Base-by-base conservation (phyloP, 306 rosid genomes). In the Prinsepia uniflora region DNA sequence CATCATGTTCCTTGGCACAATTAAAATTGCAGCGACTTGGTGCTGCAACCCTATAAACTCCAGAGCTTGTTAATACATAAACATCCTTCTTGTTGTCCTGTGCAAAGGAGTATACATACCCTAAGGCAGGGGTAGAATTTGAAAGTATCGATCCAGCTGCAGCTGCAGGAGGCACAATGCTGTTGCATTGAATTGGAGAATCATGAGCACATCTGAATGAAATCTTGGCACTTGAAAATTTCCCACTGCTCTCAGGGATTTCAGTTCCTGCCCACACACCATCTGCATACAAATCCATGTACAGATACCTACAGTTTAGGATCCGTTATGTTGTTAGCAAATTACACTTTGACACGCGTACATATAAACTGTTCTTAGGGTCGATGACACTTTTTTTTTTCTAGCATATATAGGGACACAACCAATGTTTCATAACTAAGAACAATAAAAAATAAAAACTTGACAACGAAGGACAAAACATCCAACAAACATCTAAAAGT, bases 11-110 rank as follows among this genome's bases (percentile, higher is more conserved):
- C 66, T 57, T 56, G 18, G 66, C 17, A 63, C 83, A 75, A 20
- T 53, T 56, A 30, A 72, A 69, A 46, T 74, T 69, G 72, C 78
- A 73, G 40, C 81, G 76, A 59, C 75, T 76, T 52, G 86, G 77
- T 58, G 61, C 10, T 19, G 77, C 70, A 36, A 70, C 77, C 60
- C 81, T 39, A 13, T 73, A 76, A 48, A 79, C 79, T 61, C 77
- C 80, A 4, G 69, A 57, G 78, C 66, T 76, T 68, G 81, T 60
- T 5, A 76, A 47, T 40, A 72, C 10, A 61, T 72, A 68, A 45
- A 72, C 61, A 43, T 79, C 77, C 52, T 72, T 79, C 8, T 71
- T 76, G 70, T 60, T 76, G 52, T 76, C 81, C 76, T 72, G 69
- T 34, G 76, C 79, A 52, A 79, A 76, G 13, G 83, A 83, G 43